phyloP scores from a whole-genome alignment of 441 rosid species.

The Breynia disticha region DNA sequence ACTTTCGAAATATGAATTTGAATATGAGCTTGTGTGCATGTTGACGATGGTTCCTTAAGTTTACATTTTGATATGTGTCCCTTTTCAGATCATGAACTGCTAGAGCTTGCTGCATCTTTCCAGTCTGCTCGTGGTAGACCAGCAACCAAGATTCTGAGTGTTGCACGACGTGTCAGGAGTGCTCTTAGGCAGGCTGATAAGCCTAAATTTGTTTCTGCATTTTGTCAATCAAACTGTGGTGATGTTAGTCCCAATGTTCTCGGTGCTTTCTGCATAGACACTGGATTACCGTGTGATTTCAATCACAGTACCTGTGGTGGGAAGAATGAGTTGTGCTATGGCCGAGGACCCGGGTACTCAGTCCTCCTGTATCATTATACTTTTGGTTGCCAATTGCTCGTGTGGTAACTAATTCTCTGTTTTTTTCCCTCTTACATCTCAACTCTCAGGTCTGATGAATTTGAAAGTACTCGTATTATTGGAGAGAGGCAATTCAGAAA shows the following conservation, averaged over 20 bases:
- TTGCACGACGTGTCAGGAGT: conserved; percentile 73
- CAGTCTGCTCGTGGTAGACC: conserved; percentile 57
- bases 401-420: no score
- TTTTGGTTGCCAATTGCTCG: conserved; percentile 23
- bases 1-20: no score
- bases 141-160: conserved; percentile 51
- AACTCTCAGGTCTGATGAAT: conserved; percentile 67
- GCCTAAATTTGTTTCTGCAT: conserved; percentile 81
- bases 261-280: conserved; percentile 80
- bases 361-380: conserved; percentile 6
- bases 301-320: conserved; percentile 93
- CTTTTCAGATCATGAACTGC: conserved; percentile 53
- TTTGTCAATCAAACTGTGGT: conserved; percentile 91
- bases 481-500: conserved; percentile 80
- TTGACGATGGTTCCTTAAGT: conserved; percentile 1
- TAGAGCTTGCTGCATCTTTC: conserved; percentile 81
- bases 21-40: not conserved
- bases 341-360: conserved; percentile 92
- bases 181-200: conserved; percentile 55
- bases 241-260: conserved; percentile 95
- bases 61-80: conserved; percentile 16
- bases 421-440: not conserved
- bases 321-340: conserved; percentile 79
- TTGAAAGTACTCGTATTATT: conserved; percentile 78
- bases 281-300: conserved; percentile 88